Base-by-base conservation (phyloP, 257 asterid species). In the Nicotiana tomentosiformis region DNA sequence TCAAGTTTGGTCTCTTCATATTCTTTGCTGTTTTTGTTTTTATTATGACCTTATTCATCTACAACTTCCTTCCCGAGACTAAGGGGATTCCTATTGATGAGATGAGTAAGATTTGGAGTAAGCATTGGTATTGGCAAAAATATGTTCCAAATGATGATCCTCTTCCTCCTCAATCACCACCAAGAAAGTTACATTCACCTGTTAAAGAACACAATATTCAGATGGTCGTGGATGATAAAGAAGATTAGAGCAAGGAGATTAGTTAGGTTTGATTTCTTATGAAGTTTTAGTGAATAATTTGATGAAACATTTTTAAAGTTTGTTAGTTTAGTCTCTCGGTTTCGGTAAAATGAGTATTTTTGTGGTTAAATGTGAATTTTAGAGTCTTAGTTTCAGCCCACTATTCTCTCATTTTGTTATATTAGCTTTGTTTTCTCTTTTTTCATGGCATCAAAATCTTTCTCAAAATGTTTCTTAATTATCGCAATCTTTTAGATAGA, bases 21-120 rank as follows among this genome's bases (percentile, higher is more conserved):
- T 93, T 92, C 66, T 94, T 94, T 51, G 97, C 83, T 0, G 82
- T 86, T 65, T 94, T 91, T 26, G 93, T 93, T 61, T 12, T 84
- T 7, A 66, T 90, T 39, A 93, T 92, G 96, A 89, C 96, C 0
- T 0, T 87, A 1, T 91, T 93, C 82, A 49, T 94, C 5, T 92
- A 84, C 82, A 57, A 83, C 46, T 89, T 92, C 84, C 66, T 94
- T 86, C 98, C 97, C 1, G 98, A 94, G 89, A 94, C 97, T 0
- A 94, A 91, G 87, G 91, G 91, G 17, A 84, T 94, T 8, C 97
- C 97, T 12, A 91, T 94, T 4, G 98, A 94, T 80, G 97, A 94
- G 81, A 92, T 94, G 97, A 77, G n/a, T 43, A 35, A 77, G 33
- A 92, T 93, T 33, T 94, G 98, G 97, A 90, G 89, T 82, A 29